Conservation (phyloP, 441 rosid genomes). For the Francoa sonchifolia region DNA sequence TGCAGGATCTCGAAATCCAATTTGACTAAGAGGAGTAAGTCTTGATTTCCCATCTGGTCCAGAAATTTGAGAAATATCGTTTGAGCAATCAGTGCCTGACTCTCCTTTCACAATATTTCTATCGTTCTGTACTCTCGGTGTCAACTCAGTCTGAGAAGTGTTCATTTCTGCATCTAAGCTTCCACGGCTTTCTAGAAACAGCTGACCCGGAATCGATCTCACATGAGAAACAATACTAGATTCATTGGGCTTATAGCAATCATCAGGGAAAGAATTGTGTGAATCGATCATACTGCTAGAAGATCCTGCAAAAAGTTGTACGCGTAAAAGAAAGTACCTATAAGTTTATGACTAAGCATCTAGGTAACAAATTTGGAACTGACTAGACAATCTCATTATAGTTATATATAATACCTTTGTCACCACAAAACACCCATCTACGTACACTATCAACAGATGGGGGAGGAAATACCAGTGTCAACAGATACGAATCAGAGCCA, state of each 20-base stretch:
- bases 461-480: slow-evolving; percentile 61
- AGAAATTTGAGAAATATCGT: slow-evolving; percentile 80
- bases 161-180: slow-evolving; percentile 21
- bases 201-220: slow-evolving; percentile 19
- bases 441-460: slow-evolving; percentile 52
- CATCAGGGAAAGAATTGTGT: slow-evolving; percentile 21
- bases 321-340: too few relatives aligned
- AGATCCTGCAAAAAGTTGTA: slow-evolving; percentile 25
- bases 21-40: slow-evolving; percentile 86
- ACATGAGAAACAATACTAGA: slow-evolving; percentile 18
- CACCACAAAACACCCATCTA: slow-evolving; percentile 36
- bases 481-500: slow-evolving; percentile 56
- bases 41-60: slow-evolving; percentile 71
- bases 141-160: slow-evolving; percentile 14
- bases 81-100: slow-evolving; percentile 19
- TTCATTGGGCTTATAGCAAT: slow-evolving; percentile 18
- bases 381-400: slow-evolving; percentile 9
- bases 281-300: slow-evolving; percentile 21
- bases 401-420: slow-evolving; percentile 36
- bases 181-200: slow-evolving; percentile 18
- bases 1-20: slow-evolving; percentile 93
- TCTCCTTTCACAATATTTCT: slow-evolving; percentile 20
- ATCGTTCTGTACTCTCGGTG: slow-evolving; percentile 21
- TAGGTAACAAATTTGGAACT: not conserved
- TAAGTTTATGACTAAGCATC: slow-evolving; percentile 14